Conservation (phyloP, 1,284 basidiomycete genomes). For the Microbotryomycetes sp. region DNA sequence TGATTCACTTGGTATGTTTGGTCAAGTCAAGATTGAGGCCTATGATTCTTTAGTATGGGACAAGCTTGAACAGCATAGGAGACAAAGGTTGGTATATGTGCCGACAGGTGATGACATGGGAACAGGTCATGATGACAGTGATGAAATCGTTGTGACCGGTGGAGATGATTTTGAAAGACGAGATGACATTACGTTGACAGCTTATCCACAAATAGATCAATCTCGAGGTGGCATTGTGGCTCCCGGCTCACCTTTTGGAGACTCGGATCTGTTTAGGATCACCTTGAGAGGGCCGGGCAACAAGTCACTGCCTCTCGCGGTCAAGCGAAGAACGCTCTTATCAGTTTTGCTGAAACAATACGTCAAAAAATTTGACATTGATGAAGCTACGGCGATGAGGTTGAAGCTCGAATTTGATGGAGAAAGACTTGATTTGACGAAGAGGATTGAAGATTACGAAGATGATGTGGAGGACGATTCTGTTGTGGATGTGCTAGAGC, state of each 20-base stretch:
- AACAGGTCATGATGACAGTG: neutral
- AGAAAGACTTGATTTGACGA: slow-evolving; percentile 10
- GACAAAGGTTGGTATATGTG: neutral
- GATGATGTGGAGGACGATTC: slow-evolving; percentile 28
- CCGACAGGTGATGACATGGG: too few species aligned
- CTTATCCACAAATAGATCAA: neutral
- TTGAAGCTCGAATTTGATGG: slow-evolving; percentile 25
- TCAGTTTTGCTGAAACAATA: slow-evolving; percentile 16
- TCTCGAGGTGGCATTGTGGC: neutral
- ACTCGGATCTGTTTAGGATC: slow-evolving; percentile 11
- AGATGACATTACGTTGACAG: neutral
- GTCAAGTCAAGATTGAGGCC: neutral
- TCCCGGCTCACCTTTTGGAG: neutral
- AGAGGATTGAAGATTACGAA: slow-evolving; percentile 11
- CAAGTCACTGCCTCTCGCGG: slow-evolving; percentile 15
- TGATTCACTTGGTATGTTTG: neutral
- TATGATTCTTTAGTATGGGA: neutral
- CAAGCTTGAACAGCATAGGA: neutral
- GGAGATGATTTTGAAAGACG: neutral
- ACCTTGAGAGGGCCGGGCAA: slow-evolving; percentile 18
- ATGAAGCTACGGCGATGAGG: neutral
- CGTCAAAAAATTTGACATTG: slow-evolving; percentile 1
- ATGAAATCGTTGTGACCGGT: neutral
- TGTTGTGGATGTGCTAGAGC: slow-evolving; percentile 18
- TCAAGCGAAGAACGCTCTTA: slow-evolving; percentile 11